Base-by-base conservation (phyloP, 495 filamentous ascomycete species). In the Diplogelasinospora grovesii region DNA sequence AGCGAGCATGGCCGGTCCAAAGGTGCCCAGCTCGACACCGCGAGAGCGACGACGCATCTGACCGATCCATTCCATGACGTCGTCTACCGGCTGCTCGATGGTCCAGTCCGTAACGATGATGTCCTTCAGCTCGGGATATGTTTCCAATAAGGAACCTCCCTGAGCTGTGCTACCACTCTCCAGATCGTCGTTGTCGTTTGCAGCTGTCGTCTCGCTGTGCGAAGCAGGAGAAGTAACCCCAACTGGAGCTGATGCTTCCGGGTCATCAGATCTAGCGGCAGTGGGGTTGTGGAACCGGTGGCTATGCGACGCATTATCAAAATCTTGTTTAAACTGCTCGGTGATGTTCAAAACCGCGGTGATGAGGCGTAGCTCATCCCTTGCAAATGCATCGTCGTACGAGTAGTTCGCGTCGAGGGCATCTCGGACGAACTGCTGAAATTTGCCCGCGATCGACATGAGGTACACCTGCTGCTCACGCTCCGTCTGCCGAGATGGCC, bases 391-490 rank as follows among this genome's bases (percentile, higher is more conserved):
- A 5, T 57, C 41, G n/a, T 66, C 24, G 2, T 29, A 27, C 0
- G 60, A 52, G 36, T 77, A 78, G 7, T 74, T 48, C 2, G 64
- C 57, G 18, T 43, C 42, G 0, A 77, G 54, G 1, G 67, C 71
- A 1, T 56, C 37, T 3, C 52, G n/a, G 0, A 59, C 61, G 2
- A 74, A 49, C 0, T 45, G 13, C 29, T 76, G 64, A 33, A 76
- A 79, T 5, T 36, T 36, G 1, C 49, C 46, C 0, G 69, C 56
- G 4, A 78, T 50, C 2, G 59, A 50, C 1, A 63, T 40, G 9
- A 79, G 53, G 43, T 59, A 73, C 5, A 36, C 52, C 4, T 48
- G 45, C 43, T 79, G 73, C 36, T 75, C 56, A 3, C 65, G 52
- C 16, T 48, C 25, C 0, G 64, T 65, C 0, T 59, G 51, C 0